Evolutionary conservation across 306 rosid genomes (phyloP), one percentile per base, ranked within the genome.

Genomic region (Quercus glauca): DNA sequence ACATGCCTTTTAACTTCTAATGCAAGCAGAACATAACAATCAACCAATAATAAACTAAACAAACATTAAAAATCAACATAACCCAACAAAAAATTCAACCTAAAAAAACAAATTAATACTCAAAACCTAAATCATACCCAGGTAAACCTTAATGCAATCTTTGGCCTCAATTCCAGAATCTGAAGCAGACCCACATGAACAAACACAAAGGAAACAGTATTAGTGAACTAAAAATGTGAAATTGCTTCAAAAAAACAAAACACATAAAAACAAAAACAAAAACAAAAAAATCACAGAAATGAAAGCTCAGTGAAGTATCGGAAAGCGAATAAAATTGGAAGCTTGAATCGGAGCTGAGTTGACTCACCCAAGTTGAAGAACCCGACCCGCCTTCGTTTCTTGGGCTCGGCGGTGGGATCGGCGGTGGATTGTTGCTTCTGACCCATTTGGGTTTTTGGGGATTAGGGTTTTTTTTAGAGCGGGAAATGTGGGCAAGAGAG

Each of bases 161-260:
- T 85, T 90, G 11, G 97, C 97, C 68, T 93, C 94, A 28, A 94
- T 81, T 60, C 97, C 99, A 73, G 76, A 67, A 92, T 92, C 99
- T 80, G 80, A 75, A 49, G 25, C 69, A 73, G 21, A 82, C 11
- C 73, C 19, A 82, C 25, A 45, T 5, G 73, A 70, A 29, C 56
- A 74, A 25, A 21, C 4, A 63, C 45, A 71, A 80, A 17, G n/a
- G 45, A 76, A 74, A 81, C 31, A 33, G 6, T 12, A 12, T 15
- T 41, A 21, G 69, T 76, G 33, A 75, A 69, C 74, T 69, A 56
- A 72, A 64, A 71, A 12, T 1, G 72, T 4, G 9, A 71, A 76
- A 68, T 20, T 31, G 6, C 19, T 45, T 57, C 6, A 25, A 35
- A 4, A 2, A 55, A 14, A 14, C 15, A 10, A 49, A 4, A 33